Evolutionary conservation across 768 basidiomycete genomes (phyloP).

Genomic region (Roridomyces roridus): DNA sequence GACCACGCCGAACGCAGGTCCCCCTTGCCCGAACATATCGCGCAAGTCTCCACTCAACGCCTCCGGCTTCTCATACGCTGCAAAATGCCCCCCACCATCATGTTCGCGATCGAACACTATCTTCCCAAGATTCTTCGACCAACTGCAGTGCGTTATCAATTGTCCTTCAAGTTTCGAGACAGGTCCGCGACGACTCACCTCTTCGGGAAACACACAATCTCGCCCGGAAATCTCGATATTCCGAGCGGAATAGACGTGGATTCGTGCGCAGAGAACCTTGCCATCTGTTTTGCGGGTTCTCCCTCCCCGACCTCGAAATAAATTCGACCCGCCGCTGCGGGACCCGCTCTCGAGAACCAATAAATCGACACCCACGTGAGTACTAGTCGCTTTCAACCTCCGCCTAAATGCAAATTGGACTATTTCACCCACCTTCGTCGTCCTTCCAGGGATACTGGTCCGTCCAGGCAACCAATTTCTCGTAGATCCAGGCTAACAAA

Average conservation of each 20-base stretch:
- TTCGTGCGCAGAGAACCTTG: not conserved
- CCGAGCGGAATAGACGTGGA: not conserved
- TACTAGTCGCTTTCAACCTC: slow-evolving; percentile 12
- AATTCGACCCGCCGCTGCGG: slow-evolving; percentile 26
- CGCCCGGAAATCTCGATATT: not conserved
- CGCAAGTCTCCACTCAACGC: not conserved
- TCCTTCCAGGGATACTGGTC: slow-evolving; percentile 8
- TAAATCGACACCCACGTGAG: slow-evolving; percentile 37
- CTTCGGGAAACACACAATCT: not conserved
- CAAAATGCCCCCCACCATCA: slow-evolving; percentile 4
- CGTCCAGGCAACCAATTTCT: slow-evolving; percentile 1
- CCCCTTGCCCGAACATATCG: slow-evolving; percentile 6
- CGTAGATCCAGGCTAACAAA: no score
- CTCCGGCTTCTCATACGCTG: slow-evolving; percentile 4
- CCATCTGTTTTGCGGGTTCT: not conserved
- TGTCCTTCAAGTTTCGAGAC: not conserved
- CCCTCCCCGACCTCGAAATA: slow-evolving; percentile 22
- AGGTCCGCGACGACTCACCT: not conserved
- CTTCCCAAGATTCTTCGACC: not conserved
- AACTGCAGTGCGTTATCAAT: not conserved
- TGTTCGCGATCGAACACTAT: slow-evolving; percentile 1
- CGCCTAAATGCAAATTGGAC: not conserved
- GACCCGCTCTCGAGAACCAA: slow-evolving; percentile 36
- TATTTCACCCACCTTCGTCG: slow-evolving; percentile 1
- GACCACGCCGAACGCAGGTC: not conserved